phyloP scores from a whole-genome alignment of 352 stramenopile species.

The Globisporangium megalacanthum region DNA sequence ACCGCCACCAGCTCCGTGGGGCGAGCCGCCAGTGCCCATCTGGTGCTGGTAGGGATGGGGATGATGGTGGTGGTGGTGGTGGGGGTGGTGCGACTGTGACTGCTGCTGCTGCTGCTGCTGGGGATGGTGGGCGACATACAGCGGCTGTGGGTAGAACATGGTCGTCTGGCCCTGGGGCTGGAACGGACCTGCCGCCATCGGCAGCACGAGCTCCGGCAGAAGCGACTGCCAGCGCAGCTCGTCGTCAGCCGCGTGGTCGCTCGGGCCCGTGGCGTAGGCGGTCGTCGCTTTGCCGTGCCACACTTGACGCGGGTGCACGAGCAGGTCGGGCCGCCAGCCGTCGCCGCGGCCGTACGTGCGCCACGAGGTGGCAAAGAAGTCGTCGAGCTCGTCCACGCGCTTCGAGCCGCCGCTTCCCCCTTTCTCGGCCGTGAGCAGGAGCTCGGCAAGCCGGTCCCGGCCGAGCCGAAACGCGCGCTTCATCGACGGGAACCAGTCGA shows the following conservation, averaged over 20 bases:
- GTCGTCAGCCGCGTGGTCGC: constrained; percentile 1
- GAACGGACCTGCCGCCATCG: constrained; percentile 5
- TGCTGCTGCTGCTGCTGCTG: constrained; percentile 2
- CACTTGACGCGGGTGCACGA: constrained; percentile 71
- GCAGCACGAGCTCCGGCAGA: constrained; percentile 10
- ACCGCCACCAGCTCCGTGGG: background rate
- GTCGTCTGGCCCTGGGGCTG: constrained; percentile 5
- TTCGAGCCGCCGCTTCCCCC: background rate
- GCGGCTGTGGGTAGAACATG: constrained; percentile 6
- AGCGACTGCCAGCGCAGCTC: constrained; percentile 14
- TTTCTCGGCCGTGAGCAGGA: constrained; percentile 20
- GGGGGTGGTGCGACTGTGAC: background rate
- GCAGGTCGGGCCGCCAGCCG: constrained; percentile 70
- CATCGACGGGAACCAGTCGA: constrained; percentile 64
- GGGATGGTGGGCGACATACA: constrained; percentile 4
- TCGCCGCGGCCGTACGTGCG: constrained; percentile 61
- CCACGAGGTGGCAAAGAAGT: constrained; percentile 61
- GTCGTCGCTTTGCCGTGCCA: constrained; percentile 38
- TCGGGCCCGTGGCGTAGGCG: background rate
- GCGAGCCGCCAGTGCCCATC: background rate
- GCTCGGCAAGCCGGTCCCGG: constrained; percentile 39
- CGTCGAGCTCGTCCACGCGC: constrained; percentile 21
- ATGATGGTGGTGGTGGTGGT: constrained; percentile 1
- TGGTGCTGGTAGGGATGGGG: constrained; percentile 1
- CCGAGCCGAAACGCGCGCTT: constrained; percentile 62